phyloP scores from a whole-genome alignment of 1,284 basidiomycete genomes.

The Veloporphyrellus conicus region DNA sequence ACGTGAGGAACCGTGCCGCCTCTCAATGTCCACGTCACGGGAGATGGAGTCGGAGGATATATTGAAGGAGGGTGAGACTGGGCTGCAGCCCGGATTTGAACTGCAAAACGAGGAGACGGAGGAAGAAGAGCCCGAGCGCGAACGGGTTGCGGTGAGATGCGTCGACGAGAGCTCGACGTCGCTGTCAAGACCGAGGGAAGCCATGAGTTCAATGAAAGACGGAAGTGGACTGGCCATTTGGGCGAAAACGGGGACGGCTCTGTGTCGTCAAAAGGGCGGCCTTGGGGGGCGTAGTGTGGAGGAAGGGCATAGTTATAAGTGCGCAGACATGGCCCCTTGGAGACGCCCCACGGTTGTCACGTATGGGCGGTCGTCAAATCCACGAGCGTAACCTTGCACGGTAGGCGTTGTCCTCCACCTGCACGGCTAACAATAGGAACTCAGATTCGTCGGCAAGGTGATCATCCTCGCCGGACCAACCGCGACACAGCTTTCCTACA shows the following conservation, averaged over 20 bases:
- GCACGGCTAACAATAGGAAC: conserved; percentile 36
- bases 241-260: conserved; percentile 21
- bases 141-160: conserved; percentile 18
- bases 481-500: conserved; percentile 22
- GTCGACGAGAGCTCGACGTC: conserved; percentile 30
- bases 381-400: conserved; percentile 43
- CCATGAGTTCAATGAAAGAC: conserved; percentile 81
- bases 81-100: conserved; percentile 26
- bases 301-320: conserved; percentile 28
- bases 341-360: conserved; percentile 39
- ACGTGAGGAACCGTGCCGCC: conserved; percentile 34
- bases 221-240: conserved; percentile 62
- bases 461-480: conserved; percentile 20
- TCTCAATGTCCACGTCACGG: conserved; percentile 36
- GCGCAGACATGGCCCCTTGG: conserved; percentile 25
- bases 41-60: conserved; percentile 43
- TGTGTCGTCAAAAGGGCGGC: no score
- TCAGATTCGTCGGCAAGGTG: conserved; percentile 34
- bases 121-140: conserved; percentile 35
- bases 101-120: conserved; percentile 30
- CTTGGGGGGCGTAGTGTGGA: conserved; percentile 30
- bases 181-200: conserved; percentile 65
- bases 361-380: conserved; percentile 35
- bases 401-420: conserved; percentile 33
- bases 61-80: conserved; percentile 35